Base-by-base conservation (phyloP, 371 early-diverging fungal species). In the Syncephalis plumigaleata region DNA sequence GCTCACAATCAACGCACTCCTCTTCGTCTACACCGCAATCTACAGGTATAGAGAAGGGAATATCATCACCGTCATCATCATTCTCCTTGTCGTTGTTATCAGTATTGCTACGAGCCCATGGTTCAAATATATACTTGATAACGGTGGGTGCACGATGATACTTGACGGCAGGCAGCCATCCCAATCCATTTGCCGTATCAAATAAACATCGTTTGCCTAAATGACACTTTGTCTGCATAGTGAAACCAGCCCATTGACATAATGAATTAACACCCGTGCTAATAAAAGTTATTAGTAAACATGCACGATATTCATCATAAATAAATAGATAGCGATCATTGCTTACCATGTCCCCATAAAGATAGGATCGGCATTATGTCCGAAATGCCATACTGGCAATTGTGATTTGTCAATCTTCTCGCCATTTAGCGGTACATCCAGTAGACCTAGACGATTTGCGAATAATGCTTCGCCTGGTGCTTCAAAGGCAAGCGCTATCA, bases 301-400 rank as follows among this genome's bases (percentile, higher is more conserved):
- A n/a, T n/a, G n/a, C n/a, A n/a, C n/a, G n/a, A n/a, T n/a, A n/a
- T n/a, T n/a, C n/a, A n/a, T n/a, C n/a, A 40, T 21, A 3, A 18
- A n/a, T 16, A 18, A 18, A 5, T n/a, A 40, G 15, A 40, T 8
- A 8, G 16, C 8, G 4, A 9, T 40, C 45, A 40, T n/a, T n/a
- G 57, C 56, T 57, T 64, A 66, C 77, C 95, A 97, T 21, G 71
- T 71, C 21, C 98, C 98, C 51, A 84, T 67, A 64, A 75, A 95
- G 18, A 97, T 76, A 2, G 98, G 96, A 64, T 97, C 98, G 1
- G 84, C 82, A 3, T 74, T 80, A 59, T 94, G 87, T n/a, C 93
- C 94, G 50, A 90, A 71, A 57, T 97, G 96, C 65, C 79, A 97
- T 39, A 93, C 70, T 13, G 89, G 84, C 45, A 84, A 48, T 7